A percentile compares a stretch with the other conserved stretches of the same genome.
Conservation (phyloP, 1,284 basidiomycete genomes). For the Sanghuangporus sanghuang region DNA sequence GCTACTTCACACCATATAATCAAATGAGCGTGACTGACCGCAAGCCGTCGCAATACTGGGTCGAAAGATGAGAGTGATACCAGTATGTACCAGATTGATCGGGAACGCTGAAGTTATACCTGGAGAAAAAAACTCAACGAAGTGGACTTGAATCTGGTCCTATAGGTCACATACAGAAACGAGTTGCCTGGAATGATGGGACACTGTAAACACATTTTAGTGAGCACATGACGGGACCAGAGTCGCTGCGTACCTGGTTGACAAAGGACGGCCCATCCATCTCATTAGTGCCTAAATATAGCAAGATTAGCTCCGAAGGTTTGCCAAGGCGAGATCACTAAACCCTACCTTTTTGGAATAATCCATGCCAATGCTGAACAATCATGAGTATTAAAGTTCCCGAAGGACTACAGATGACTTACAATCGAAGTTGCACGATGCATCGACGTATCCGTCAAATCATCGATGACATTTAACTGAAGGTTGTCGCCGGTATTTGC, state of each 20-base stretch:
- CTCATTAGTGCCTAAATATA: slow-evolving; percentile 25
- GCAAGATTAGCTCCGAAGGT: neutral
- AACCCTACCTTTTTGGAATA: slow-evolving; percentile 24
- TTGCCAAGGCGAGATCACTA: neutral
- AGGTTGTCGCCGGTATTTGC: slow-evolving; percentile 21
- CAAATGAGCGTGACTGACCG: slow-evolving; percentile 5
- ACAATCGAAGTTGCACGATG: slow-evolving; percentile 26
- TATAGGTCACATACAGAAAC: slow-evolving; percentile 32
- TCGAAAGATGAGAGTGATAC: slow-evolving; percentile 37
- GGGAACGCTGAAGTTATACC: slow-evolving; percentile 29
- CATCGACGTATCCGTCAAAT: slow-evolving; percentile 21
- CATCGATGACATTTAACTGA: slow-evolving; percentile 14
- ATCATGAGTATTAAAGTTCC: neutral
- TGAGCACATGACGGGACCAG: neutral
- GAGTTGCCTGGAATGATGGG: slow-evolving; percentile 40
- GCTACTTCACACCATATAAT: neutral
- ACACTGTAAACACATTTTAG: slow-evolving; percentile 38
- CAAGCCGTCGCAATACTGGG: slow-evolving; percentile 30
- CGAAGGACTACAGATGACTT: neutral
- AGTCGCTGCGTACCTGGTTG: neutral
- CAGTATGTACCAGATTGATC: slow-evolving; percentile 36
- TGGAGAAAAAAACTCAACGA: neutral
- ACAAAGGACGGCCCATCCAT: slow-evolving; percentile 30
- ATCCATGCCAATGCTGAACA: slow-evolving; percentile 34
- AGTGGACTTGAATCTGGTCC: neutral